Conservation (phyloP, 2,329 filamentous ascomycete genomes). For the Xylaria sp. region DNA sequence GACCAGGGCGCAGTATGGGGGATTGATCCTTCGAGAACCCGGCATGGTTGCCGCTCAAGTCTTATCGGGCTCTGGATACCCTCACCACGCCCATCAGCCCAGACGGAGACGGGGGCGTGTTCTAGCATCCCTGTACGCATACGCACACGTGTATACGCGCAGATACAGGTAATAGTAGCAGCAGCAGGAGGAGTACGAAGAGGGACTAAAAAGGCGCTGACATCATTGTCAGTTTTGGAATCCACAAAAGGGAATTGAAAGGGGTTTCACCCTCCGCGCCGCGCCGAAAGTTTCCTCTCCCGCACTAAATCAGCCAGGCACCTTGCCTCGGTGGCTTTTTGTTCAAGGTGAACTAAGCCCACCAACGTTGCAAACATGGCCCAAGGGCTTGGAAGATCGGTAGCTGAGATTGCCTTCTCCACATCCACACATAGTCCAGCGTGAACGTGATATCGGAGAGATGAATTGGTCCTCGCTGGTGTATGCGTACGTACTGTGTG, state of each 20-base stretch:
- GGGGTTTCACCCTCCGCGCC: not conserved
- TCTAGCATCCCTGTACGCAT: not conserved
- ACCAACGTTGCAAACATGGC: constrained; percentile 5
- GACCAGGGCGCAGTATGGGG: not conserved
- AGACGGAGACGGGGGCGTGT: constrained; percentile 7
- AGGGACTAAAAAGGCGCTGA: not conserved
- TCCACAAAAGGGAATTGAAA: not conserved
- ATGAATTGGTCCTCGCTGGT: too few relatives aligned
- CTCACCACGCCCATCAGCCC: not conserved
- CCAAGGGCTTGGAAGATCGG: constrained; percentile 13
- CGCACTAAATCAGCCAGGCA: not conserved
- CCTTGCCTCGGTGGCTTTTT: not conserved
- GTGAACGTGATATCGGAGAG: not conserved
- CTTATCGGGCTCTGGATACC: not conserved
- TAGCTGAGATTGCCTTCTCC: constrained; percentile 15
- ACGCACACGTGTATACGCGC: too few relatives aligned
- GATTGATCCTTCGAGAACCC: not conserved
- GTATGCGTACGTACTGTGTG: too few relatives aligned
- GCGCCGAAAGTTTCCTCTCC: constrained; percentile 5
- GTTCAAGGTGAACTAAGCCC: not conserved
- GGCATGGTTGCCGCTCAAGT: not conserved
- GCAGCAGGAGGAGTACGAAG: too few relatives aligned
- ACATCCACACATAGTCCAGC: constrained; percentile 1
- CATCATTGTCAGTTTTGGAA: constrained; percentile 11
- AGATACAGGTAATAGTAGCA: too few relatives aligned